Base-by-base conservation (phyloP, 208 protist genomes). In the Leishmania tarentolae region DNA sequence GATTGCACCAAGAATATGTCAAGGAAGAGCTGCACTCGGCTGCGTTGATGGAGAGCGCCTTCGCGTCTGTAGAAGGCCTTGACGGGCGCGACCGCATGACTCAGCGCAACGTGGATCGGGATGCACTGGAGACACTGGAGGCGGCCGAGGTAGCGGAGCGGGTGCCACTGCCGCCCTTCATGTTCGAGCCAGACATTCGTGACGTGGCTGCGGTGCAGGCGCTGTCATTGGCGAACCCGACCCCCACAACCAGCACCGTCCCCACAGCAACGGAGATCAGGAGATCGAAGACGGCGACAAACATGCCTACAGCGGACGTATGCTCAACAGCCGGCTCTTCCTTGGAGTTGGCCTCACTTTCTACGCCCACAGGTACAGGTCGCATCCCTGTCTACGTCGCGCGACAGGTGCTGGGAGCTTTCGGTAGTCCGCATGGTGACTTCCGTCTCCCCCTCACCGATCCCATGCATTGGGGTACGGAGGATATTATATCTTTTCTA, bases 391-490 rank as follows among this genome's bases (percentile, higher is more conserved):
- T 57, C 7, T 8, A 76, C 15, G 83, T 87, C 44, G 82, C 82
- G 63, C 70, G 53, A 7, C 50, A 85, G 40, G 79, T 86, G 42
- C 76, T 87, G 50, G 57, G n/a, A 21, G 70, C 79, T 2, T 84
- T 95, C 53, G 90, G 90, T 40, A 56, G 80, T 3, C 87, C 82
- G 8, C 93, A 97, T 79, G 91, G 91, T 11, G 76, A 90, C 57
- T 17, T 61, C 2, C 37, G 56, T 0, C 65, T 97, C 17, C 90
- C 94, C 1, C 82, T 86, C 42, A 75, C 52, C 24, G 94, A 97
- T 61, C 94, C 94, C 17, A 74, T 93, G 19, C 56, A 91, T 21
- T 97, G 94, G 93, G 76, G 21, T 52, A 95, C 92, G 8, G 90
- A 93, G 24, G 86, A 87, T 19, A 81, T 97, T 52, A 74, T 97